A percentile compares a stretch with the other conserved stretches of the same genome.
These are phyloP conservation scores for Acer negundo DNA, from an alignment of 345 rosid species.

Conservation along the genomic window DNA sequence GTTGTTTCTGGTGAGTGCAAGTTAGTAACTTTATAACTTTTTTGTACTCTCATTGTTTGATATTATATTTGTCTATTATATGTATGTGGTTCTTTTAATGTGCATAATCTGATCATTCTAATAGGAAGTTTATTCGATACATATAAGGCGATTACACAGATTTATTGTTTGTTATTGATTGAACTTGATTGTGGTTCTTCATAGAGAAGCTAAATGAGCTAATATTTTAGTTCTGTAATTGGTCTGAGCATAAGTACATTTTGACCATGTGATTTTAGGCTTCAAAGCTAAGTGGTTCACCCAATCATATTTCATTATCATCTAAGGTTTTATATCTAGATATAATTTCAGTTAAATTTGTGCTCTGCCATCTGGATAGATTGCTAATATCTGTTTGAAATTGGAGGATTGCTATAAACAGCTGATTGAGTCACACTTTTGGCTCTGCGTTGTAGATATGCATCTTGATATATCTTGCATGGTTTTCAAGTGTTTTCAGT, in stretches of 20 bases:
- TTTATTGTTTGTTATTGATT: slow-evolving; percentile 3
- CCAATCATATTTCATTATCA: not conserved
- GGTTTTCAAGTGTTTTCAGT: not conserved
- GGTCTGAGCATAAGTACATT: too few species aligned
- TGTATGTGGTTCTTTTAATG: not conserved
- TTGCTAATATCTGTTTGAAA: not conserved
- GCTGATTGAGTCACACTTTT: not conserved
- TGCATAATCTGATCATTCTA: not conserved
- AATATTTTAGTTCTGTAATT: too few species aligned
- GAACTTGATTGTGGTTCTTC: not conserved
- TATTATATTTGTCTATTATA: slow-evolving; percentile 20
- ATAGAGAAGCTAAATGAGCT: not conserved
- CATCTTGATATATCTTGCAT: not conserved
- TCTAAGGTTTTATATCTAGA: not conserved
- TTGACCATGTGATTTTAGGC: too few species aligned
- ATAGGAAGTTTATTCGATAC: not conserved
- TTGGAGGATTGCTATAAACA: not conserved
- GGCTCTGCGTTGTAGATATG: not conserved
- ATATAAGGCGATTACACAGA: not conserved
- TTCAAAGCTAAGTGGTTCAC: too few species aligned
- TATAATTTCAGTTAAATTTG: not conserved
- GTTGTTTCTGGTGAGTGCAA: slow-evolving; percentile 49
- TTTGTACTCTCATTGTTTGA: slow-evolving; percentile 41
- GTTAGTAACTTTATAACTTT: not conserved
- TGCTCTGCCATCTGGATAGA: not conserved